Conservation (phyloP, 2,329 filamentous ascomycete genomes). For the Hypoxylon sp. region DNA sequence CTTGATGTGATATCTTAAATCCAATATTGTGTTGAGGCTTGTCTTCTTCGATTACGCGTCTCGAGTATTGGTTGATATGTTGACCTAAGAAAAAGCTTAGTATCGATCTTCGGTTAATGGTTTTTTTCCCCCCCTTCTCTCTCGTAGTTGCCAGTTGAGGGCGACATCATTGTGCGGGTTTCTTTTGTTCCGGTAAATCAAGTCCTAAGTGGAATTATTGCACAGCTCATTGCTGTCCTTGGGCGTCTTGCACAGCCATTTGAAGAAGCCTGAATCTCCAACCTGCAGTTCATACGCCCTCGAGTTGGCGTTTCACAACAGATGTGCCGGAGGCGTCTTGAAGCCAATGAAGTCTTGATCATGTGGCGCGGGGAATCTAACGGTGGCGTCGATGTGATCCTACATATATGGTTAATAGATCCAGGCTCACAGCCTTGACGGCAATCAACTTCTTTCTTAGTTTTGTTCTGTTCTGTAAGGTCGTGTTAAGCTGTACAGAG, state of each 20-base stretch:
- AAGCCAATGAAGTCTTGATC: not conserved
- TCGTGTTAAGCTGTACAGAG: not conserved
- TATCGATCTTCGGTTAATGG: too few species aligned
- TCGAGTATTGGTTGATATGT: too few species aligned
- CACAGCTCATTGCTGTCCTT: not conserved
- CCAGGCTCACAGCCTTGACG: not conserved
- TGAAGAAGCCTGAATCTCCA: not conserved
- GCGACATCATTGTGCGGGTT: too few species aligned
- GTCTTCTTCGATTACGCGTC: not conserved
- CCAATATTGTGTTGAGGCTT: not conserved
- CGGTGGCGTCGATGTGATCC: not conserved
- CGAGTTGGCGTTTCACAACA: not conserved
- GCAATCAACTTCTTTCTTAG: not conserved
- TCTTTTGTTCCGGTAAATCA: not conserved
- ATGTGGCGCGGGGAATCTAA: not conserved
- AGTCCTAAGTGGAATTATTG: not conserved
- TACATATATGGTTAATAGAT: not conserved
- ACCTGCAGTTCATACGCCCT: not conserved
- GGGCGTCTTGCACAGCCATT: not conserved
- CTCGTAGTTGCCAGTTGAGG: too few species aligned
- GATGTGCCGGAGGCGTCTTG: not conserved
- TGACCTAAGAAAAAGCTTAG: too few species aligned
- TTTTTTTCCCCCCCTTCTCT: too few species aligned
- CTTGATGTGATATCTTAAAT: constrained; percentile 20
- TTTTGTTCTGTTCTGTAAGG: not conserved